Evolutionary conservation across 2,329 filamentous ascomycete genomes (phyloP).

Genomic region (Verticillium tricorpus): DNA sequence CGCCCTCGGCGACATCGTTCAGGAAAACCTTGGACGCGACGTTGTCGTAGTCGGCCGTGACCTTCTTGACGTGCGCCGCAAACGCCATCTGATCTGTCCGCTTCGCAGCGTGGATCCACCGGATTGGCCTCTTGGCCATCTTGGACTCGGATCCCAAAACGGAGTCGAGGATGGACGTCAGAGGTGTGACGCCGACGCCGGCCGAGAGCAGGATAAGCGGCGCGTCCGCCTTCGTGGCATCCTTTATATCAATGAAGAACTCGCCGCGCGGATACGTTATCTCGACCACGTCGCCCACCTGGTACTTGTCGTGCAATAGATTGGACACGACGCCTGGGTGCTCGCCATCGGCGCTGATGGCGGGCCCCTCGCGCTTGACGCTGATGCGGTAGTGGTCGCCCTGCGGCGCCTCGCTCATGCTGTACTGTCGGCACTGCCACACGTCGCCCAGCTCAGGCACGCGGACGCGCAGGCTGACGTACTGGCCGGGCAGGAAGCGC

Average conservation of each 20-base stretch:
- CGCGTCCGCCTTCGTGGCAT: constrained; percentile 30
- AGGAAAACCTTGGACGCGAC: constrained; percentile 56
- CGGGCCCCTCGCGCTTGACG: constrained; percentile 57
- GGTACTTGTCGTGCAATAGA: constrained; percentile 41
- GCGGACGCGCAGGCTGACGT: constrained; percentile 60
- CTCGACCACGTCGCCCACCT: constrained; percentile 48
- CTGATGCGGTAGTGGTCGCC: constrained; percentile 65
- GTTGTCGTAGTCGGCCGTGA: constrained; percentile 38
- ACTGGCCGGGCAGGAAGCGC: constrained; percentile 65
- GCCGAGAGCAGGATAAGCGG: constrained; percentile 64
- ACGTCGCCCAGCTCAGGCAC: constrained; percentile 56
- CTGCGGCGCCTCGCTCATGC: constrained; percentile 55
- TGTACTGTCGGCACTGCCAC: constrained; percentile 71
- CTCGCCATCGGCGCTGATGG: constrained; percentile 25
- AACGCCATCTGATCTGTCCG: constrained; percentile 51
- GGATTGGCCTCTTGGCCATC: constrained; percentile 39
- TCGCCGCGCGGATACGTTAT: constrained; percentile 53
- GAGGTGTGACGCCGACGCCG: constrained; percentile 64
- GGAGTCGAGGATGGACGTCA: constrained; percentile 61
- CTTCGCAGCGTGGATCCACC: constrained; percentile 59
- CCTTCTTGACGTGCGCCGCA: constrained; percentile 37
- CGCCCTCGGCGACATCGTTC: constrained; percentile 38
- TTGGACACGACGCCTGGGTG: constrained; percentile 47
- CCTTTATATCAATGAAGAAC: constrained; percentile 54
- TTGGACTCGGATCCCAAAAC: constrained; percentile 26